Conservation (phyloP, 257 asterid species). For the Solanum boliviense region DNA sequence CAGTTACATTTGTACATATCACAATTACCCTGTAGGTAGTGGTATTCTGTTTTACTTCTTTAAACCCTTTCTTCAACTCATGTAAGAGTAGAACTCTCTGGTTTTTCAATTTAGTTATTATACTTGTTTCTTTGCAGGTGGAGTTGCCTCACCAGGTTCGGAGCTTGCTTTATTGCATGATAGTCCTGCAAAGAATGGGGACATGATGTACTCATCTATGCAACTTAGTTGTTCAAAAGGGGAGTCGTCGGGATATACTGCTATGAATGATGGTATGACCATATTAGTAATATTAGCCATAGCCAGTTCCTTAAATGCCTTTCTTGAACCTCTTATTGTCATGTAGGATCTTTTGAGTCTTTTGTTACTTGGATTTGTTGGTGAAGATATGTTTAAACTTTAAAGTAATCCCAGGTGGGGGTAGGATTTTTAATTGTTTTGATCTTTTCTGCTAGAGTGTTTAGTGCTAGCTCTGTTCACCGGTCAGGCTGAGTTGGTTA, state of each 20-base stretch:
- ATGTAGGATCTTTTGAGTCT: background rate
- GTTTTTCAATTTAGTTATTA: background rate
- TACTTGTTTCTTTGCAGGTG: constrained; percentile 39
- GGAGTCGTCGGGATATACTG: constrained; percentile 10
- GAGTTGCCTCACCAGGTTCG: constrained; percentile 48
- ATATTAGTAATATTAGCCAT: background rate
- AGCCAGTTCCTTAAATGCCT: background rate
- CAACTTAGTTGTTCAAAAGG: background rate
- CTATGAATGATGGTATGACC: constrained; percentile 26
- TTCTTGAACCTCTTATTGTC: background rate
- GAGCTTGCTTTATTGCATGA: constrained; percentile 22
- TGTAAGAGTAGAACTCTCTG: background rate
- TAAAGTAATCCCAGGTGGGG: background rate
- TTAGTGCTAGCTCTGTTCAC: background rate
- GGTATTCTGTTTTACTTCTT: background rate
- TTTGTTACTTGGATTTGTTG: background rate
- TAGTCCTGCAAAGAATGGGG: constrained; percentile 11
- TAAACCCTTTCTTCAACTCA: background rate
- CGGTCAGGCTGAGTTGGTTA: background rate
- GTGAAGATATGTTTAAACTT: background rate
- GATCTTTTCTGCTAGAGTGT: background rate
- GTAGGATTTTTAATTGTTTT: background rate
- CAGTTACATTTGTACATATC: constrained; percentile 74
- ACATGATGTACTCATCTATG: background rate
- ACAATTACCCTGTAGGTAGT: constrained; percentile 76